These are phyloP conservation scores for Hysterangium stoloniferum DNA, from an alignment of 768 basidiomycete species.

Conservation along the genomic window DNA sequence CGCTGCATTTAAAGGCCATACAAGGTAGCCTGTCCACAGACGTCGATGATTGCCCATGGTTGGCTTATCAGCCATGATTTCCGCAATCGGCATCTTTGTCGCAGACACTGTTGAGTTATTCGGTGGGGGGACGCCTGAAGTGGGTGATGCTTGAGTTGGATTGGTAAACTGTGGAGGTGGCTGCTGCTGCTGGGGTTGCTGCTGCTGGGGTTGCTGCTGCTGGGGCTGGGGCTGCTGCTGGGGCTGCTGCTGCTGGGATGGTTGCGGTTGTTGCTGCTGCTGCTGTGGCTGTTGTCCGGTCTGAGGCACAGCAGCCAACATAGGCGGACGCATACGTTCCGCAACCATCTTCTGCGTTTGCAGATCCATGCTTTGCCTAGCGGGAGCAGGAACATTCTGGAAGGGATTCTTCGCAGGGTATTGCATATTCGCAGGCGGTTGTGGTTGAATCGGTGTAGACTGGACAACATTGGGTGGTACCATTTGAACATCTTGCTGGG, in stretches of 20 bases:
- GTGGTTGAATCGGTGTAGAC: neutral
- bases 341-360: slow-evolving; percentile 47
- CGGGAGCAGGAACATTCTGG: slow-evolving; percentile 14
- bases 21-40: slow-evolving; percentile 31
- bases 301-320: slow-evolving; percentile 13
- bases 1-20: slow-evolving; percentile 22
- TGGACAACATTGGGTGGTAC: neutral
- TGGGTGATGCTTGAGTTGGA: slow-evolving; percentile 19
- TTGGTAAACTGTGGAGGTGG: too few species aligned
- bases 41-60: slow-evolving; percentile 35
- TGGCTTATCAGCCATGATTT: slow-evolving; percentile 23
- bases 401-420: slow-evolving; percentile 9
- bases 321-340: slow-evolving; percentile 29
- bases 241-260: neutral
- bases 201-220: slow-evolving; percentile 11
- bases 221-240: neutral
- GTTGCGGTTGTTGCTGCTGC: neutral
- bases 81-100: neutral
- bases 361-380: slow-evolving; percentile 18
- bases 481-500: neutral
- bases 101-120: neutral
- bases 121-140: slow-evolving; percentile 28
- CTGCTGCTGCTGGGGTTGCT: slow-evolving; percentile 40
- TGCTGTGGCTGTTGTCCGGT: neutral
- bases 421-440: slow-evolving; percentile 6